A percentile compares a stretch with the other conserved stretches of the same genome.
Evolutionary conservation across 176 grass and related monocot genomes (phyloP).

Genomic region (Oryza punctata): DNA sequence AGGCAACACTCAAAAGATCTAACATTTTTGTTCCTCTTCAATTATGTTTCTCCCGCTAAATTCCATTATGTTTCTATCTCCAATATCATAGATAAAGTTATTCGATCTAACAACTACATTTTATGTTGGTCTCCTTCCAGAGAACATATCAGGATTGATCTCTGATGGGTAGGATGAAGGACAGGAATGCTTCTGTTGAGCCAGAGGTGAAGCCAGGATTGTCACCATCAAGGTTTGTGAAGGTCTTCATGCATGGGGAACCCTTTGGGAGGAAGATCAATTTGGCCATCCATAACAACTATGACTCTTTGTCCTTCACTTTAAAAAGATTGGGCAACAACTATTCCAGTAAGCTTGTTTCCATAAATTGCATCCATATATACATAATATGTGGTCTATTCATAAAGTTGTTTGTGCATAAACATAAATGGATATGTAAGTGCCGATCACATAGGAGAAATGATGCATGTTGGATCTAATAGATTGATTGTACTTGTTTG

Average conservation of each 20-base stretch:
- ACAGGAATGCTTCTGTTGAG: not conserved
- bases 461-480: not conserved
- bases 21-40: not conserved
- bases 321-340: constrained; percentile 35
- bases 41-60: not conserved
- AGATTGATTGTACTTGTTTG: not conserved
- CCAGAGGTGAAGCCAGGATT: not conserved
- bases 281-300: constrained; percentile 35
- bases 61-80: not conserved
- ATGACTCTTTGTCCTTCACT: constrained; percentile 29
- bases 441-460: not conserved
- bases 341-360: constrained; percentile 43
- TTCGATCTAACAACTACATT: not conserved
- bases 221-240: constrained; percentile 43
- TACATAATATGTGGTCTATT: not conserved
- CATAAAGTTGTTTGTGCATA: not conserved
- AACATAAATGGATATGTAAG: not conserved
- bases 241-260: constrained; percentile 51
- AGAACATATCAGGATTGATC: not conserved
- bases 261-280: constrained; percentile 47
- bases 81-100: not conserved
- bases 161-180: constrained; percentile 31
- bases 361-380: not conserved
- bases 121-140: not conserved
- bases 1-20: not conserved